Evolutionary conservation across 73 alveolate species (phyloP), one percentile per base, ranked within the genome.

Genomic region (Stentor roeselii): DNA sequence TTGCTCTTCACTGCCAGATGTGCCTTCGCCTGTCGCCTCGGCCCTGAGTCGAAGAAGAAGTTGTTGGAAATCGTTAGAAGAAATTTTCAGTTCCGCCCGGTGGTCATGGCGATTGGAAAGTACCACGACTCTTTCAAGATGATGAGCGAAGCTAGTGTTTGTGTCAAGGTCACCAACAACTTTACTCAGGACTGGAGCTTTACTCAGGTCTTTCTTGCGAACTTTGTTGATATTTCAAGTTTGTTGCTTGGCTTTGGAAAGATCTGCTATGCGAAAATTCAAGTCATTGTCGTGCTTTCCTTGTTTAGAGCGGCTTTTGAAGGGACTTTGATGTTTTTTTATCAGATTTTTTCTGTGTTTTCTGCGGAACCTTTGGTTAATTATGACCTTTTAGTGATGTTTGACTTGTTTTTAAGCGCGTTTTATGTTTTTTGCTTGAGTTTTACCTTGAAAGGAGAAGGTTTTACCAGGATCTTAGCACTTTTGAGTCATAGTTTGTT

Each of bases 1-100:
- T 67, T 67, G 80, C 80, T 67, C 37, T 67, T 67, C 34, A 32
- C 80, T n/a, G 80, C 80, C 11, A 67, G 34, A 67, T 21, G 42
- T 21, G 80, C 34, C 37, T 21, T 67, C 34, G 21, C 34, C 34
- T 27, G 80, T 2, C 14, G 27, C 2, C n/a, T 67, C 34, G 34
- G 42, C 41, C n/a, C 80, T 0, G 80, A 67, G 11, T 40, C 21
- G 14, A 67, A 67, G 34, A n/a, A 11, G 11, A 67, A 67, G 2
- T 21, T 67, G 2, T 15, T 67, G 21, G 34, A 32, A 32, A 36
- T 67, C 2, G 42, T 67, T 67, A 67, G 37, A 67, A 32, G 41
- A 27, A 67, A 67, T 2, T 67, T 67, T 2, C 50, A n/a, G 50
- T 67, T 67, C 34, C 21, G 34, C 27, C 80, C 80, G 0, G 41